Base-by-base conservation (phyloP, 2,329 filamentous ascomycete species). In the Rachicladosporium sp. region DNA sequence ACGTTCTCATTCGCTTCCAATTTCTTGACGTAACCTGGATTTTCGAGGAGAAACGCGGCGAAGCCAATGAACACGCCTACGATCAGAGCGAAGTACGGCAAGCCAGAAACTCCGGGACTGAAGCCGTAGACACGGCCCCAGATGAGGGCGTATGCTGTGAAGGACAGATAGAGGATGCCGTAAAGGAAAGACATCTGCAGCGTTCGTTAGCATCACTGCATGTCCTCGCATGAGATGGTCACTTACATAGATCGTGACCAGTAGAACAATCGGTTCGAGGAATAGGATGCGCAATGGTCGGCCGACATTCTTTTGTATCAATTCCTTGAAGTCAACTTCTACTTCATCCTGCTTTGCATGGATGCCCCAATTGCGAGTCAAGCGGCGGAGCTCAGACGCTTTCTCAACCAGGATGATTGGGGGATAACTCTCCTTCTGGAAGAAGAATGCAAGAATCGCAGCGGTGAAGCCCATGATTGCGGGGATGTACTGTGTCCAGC, bases 121-220 rank as follows among this genome's bases (percentile, higher is more conserved):
- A 89, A 80, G 48, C 73, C 70, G 58, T 93, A 81, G 4, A 87
- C 69, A 2, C 61, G 57, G 45, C 80, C 68, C 63, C 91, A 93
- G 35, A 93, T 81, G 33, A 91, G 73, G 0, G 82, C 80, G 51
- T 93, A 93, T 1, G 85, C 82, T 0, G 84, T 88, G 38, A 94
- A 69, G 66, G 91, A 91, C 19, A 89, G 77, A 54, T 91, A 93
- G 1, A 93, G 73, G 1, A 91, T 68, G 4, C 71, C 53, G 38
- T 57, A 58, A 62, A 58, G 46, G 43, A 56, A 58, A 2, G 49
- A 47, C 46, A 55, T 54, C 37, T 39, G 37, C 23, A 15, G n/a
- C 8, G 1, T 8, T 19, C 21, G 10, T 30, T n/a, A 34, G 21
- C 38, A 29, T 38, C 10, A 40, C 29, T 23, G 10, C 7, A 37